These are phyloP conservation scores for Cucumis cinereus DNA, from an alignment of 306 rosid species.

Conservation along the genomic window DNA sequence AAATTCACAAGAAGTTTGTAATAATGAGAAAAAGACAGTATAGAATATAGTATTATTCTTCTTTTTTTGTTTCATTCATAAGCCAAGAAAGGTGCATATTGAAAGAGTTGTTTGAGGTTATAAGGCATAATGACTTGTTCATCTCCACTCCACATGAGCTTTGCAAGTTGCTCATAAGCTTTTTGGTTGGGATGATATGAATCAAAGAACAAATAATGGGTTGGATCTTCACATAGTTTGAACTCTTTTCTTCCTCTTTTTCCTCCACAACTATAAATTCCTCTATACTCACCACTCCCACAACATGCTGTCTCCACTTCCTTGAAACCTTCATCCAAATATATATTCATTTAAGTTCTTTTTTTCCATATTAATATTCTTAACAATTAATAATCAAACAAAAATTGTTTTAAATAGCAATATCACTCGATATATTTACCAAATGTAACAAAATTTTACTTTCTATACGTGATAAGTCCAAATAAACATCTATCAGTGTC, in stretches of 20 bases:
- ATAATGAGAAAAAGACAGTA: no score
- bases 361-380: not conserved
- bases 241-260: not conserved
- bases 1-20: no score
- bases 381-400: not conserved
- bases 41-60: no score
- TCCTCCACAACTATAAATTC: constrained; percentile 20
- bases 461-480: no score
- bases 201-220: not conserved
- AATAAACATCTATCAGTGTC: no score
- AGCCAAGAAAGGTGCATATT: not conserved
- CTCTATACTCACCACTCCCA: constrained; percentile 23
- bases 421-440: no score
- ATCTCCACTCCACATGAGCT: not conserved
- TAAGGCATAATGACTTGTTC: not conserved
- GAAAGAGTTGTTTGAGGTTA: not conserved
- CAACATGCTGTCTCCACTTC: constrained; percentile 25
- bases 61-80: no score
- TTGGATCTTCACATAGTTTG: not conserved
- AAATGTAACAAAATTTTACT: no score
- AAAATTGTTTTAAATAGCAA: no score
- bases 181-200: not conserved
- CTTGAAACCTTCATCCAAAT: constrained; percentile 19
- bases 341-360: no score
- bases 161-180: not conserved